phyloP scores from a whole-genome alignment of 345 rosid species.

The Gossypium turneri region DNA sequence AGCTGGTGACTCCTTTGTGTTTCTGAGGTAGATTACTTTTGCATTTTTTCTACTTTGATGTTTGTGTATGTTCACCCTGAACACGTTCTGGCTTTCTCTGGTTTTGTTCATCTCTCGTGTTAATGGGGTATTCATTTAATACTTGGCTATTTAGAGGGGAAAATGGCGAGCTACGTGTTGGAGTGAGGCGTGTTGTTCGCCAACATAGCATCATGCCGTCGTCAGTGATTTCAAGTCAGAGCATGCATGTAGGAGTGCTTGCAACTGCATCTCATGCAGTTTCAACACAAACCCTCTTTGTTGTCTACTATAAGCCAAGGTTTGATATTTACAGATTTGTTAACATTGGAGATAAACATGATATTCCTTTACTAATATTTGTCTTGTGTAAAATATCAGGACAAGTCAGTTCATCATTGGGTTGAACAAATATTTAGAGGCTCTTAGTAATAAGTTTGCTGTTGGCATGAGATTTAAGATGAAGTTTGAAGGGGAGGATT shows the following conservation, averaged over 20 bases:
- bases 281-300: conserved; percentile 62
- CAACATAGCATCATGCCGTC: conserved; percentile 73
- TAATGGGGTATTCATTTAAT: not conserved
- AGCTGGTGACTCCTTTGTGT: conserved; percentile 86
- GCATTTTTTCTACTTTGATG: not conserved
- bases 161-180: conserved; percentile 71
- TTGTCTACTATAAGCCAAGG: conserved; percentile 92
- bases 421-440: conserved; percentile 70
- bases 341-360: not conserved
- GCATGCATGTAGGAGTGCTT: conserved; percentile 96
- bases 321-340: conserved; percentile 19
- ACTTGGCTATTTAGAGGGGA: conserved; percentile 48
- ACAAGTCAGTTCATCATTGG: conserved; percentile 83
- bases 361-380: not conserved
- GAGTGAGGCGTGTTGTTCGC: conserved; percentile 63
- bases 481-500: conserved; percentile 89
- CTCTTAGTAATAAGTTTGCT: conserved; percentile 52
- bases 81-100: not conserved
- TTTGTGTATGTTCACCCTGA: not conserved
- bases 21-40: conserved; percentile 51
- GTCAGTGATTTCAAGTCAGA: conserved; percentile 88
- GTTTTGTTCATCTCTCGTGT: not conserved
- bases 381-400: conserved; percentile 38
- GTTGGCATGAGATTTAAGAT: conserved; percentile 86
- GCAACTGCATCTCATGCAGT: conserved; percentile 90